Conservation (phyloP, 176 grass and related monocot species). For the maize (Zea mays) region DNA sequence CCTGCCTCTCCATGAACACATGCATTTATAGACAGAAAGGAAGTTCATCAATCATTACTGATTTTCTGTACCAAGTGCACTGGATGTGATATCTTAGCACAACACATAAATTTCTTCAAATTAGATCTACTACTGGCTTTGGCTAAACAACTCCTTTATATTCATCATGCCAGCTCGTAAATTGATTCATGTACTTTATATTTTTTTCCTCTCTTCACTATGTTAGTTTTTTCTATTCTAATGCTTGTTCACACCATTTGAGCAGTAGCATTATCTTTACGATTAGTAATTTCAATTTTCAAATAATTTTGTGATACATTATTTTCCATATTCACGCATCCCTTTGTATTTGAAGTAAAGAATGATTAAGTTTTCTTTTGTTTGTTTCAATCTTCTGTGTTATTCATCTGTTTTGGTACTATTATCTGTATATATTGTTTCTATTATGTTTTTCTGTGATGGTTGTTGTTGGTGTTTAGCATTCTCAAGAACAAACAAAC, state of each 20-base stretch:
- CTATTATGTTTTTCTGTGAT: neutral
- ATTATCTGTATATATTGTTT: neutral
- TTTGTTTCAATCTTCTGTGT: too few relatives aligned
- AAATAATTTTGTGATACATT: too few relatives aligned
- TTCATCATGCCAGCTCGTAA: neutral
- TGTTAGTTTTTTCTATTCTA: neutral
- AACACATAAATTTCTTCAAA: constrained; percentile 1
- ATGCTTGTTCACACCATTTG: neutral
- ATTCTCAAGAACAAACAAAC: constrained; percentile 20
- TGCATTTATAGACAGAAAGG: neutral
- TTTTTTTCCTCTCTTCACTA: constrained; percentile 9
- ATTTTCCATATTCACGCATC: too few relatives aligned
- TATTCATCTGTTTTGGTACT: too few relatives aligned
- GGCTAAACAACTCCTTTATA: neutral
- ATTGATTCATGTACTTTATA: constrained; percentile 13
- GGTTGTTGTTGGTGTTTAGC: constrained; percentile 2
- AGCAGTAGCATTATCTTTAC: neutral
- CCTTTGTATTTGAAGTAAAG: too few relatives aligned
- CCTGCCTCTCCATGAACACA: neutral
- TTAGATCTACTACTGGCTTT: neutral
- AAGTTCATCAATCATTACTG: too few relatives aligned
- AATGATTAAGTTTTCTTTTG: too few relatives aligned
- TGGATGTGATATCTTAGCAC: neutral
- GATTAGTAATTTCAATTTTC: too few relatives aligned
- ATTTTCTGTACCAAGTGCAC: too few relatives aligned